Evolutionary conservation across 805 yeast species (phyloP).

Genomic region (Wickerhamiella hasegawae): DNA sequence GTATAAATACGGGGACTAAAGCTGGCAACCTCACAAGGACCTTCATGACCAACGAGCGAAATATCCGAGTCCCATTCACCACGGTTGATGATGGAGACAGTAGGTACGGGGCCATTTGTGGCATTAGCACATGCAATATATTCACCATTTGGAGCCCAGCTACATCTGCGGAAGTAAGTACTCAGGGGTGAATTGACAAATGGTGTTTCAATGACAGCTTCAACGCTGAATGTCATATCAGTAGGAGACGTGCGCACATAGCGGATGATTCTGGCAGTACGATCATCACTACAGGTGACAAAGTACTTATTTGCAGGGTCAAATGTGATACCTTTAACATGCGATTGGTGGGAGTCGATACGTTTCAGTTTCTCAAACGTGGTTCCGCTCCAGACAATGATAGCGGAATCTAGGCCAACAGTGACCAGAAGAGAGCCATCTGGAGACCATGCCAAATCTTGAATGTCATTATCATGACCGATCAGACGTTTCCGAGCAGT

Average conservation of each 20-base stretch:
- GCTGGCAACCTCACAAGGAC: conserved; percentile 48
- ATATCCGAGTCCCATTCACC: conserved; percentile 54
- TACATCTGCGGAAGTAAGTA: conserved; percentile 61
- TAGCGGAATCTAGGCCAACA: conserved; percentile 86
- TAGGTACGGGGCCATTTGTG: conserved; percentile 48
- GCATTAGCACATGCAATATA: conserved; percentile 55
- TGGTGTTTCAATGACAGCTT: conserved; percentile 68
- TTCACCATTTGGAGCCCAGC: conserved; percentile 69
- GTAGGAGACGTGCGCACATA: conserved; percentile 53
- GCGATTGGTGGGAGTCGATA: conserved; percentile 84
- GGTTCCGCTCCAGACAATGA: conserved; percentile 83
- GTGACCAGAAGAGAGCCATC: conserved; percentile 81
- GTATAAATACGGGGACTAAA: conserved; percentile 31
- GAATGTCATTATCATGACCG: conserved; percentile 96
- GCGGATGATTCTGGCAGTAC: conserved; percentile 76
- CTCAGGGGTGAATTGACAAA: conserved; percentile 81
- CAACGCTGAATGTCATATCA: conserved; percentile 73
- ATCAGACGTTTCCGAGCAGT: conserved; percentile 79
- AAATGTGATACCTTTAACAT: conserved; percentile 90
- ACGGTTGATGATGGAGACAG: conserved; percentile 42
- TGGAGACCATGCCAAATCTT: conserved; percentile 97
- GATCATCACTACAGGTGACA: conserved; percentile 92
- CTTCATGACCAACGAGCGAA: conserved; percentile 52
- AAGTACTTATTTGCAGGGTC: conserved; percentile 97
- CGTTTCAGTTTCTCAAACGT: conserved; percentile 82